Conservation (phyloP, 441 rosid species). For the Adansonia madagascariensis region DNA sequence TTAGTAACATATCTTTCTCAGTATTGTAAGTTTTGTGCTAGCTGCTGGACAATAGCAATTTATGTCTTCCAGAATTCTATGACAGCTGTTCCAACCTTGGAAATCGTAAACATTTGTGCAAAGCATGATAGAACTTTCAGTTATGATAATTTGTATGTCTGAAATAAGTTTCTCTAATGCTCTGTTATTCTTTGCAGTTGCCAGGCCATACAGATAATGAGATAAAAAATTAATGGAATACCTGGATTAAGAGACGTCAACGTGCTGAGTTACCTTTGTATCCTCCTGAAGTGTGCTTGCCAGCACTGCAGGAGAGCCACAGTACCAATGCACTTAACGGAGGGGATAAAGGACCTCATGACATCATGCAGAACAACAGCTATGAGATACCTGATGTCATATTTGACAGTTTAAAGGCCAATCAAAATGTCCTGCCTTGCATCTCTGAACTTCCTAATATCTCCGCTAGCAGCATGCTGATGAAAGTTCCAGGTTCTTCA, state of each 20-base stretch:
- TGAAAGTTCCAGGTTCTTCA: conserved; percentile 64
- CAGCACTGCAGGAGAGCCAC: conserved; percentile 59
- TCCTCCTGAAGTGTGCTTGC: conserved; percentile 79
- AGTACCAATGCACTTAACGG: conserved; percentile 38
- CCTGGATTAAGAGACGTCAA: conserved; percentile 89
- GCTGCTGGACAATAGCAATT: neutral
- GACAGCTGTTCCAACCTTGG: conserved; percentile 9
- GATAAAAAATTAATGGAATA: conserved; percentile 99
- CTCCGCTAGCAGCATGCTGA: conserved; percentile 59
- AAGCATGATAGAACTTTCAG: neutral
- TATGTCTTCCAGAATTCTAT: conserved; percentile 15
- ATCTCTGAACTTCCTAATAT: conserved; percentile 67
- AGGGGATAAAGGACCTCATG: conserved; percentile 58
- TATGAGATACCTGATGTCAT: conserved; percentile 70
- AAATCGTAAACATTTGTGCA: conserved; percentile 11
- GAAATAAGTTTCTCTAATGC: conserved; percentile 8
- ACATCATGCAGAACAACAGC: conserved; percentile 52
- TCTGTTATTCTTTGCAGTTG: conserved; percentile 50
- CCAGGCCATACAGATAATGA: conserved; percentile 99
- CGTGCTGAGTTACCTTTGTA: conserved; percentile 96
- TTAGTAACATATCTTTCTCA: neutral
- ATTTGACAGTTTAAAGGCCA: conserved; percentile 70
- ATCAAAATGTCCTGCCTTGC: conserved; percentile 52
- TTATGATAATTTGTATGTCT: neutral
- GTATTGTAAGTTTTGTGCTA: neutral